phyloP scores from a whole-genome alignment of 2,329 filamentous ascomycete species.

The Xylaria sp. region DNA sequence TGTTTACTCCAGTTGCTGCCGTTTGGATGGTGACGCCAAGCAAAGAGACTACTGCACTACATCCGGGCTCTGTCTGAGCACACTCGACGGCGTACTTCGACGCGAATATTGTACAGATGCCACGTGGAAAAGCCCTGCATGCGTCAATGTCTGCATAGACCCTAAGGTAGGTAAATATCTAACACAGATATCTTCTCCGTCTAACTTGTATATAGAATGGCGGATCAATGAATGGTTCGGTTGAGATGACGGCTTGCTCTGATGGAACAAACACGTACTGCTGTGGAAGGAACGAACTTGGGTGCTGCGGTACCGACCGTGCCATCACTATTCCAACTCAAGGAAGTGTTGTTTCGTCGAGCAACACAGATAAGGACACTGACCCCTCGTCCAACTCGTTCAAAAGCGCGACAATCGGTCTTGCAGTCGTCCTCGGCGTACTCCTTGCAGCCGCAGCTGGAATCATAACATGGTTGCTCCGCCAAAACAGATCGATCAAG shows the following conservation, averaged over 20 bases:
- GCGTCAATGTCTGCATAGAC: neutral
- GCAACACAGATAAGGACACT: neutral
- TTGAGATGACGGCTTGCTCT: neutral
- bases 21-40: neutral
- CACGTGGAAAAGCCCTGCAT: neutral
- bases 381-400: neutral
- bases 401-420: neutral
- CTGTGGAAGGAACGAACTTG: neutral
- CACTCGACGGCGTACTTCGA: neutral
- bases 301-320: neutral
- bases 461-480: neutral
- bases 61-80: neutral
- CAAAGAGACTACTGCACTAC: constrained; percentile 1
- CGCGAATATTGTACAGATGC: neutral
- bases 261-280: neutral
- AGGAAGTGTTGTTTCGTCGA: neutral
- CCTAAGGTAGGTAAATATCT: neutral
- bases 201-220: neutral
- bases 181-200: neutral
- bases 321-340: neutral
- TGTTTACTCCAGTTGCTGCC: neutral
- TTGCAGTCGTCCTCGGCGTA: neutral
- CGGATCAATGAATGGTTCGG: neutral
- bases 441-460: neutral
- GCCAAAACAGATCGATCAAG: neutral